A percentile compares a stretch with the other conserved stretches of the same genome.
Conservation (phyloP, 371 early-diverging fungal species). For the Rhizomucor pusillus region DNA sequence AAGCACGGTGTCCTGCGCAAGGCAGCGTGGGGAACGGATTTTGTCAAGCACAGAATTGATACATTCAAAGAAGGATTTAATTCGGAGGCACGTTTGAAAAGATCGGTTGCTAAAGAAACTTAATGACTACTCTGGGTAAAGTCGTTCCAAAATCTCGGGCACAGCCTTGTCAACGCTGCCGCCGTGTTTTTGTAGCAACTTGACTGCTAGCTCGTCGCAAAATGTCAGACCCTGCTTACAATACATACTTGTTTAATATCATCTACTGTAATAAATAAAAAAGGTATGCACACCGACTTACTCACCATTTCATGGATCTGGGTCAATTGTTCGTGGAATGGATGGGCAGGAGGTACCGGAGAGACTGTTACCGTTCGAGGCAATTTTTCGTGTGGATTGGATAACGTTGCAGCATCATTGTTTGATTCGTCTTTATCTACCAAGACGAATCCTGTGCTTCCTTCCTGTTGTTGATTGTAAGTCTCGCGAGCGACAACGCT, state of each 20-base stretch:
- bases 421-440: too few relatives aligned
- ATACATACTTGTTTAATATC: too few relatives aligned
- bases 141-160: neutral
- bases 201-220: neutral
- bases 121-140: conserved; percentile 5
- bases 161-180: neutral
- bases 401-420: too few relatives aligned
- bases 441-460: too few relatives aligned
- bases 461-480: too few relatives aligned
- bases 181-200: neutral
- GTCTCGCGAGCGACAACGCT: too few relatives aligned
- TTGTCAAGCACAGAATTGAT: conserved; percentile 3
- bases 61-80: conserved; percentile 12
- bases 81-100: conserved; percentile 29
- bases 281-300: too few relatives aligned
- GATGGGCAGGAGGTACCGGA: too few relatives aligned
- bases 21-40: conserved; percentile 29
- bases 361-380: too few relatives aligned
- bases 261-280: too few relatives aligned
- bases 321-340: too few relatives aligned
- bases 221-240: neutral
- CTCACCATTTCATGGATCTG: neutral
- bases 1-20: conserved; percentile 29
- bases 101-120: conserved; percentile 33
- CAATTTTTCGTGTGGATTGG: too few relatives aligned